Base-by-base conservation (phyloP, 2,329 filamentous ascomycete genomes). In the Diaporthe longicolla region DNA sequence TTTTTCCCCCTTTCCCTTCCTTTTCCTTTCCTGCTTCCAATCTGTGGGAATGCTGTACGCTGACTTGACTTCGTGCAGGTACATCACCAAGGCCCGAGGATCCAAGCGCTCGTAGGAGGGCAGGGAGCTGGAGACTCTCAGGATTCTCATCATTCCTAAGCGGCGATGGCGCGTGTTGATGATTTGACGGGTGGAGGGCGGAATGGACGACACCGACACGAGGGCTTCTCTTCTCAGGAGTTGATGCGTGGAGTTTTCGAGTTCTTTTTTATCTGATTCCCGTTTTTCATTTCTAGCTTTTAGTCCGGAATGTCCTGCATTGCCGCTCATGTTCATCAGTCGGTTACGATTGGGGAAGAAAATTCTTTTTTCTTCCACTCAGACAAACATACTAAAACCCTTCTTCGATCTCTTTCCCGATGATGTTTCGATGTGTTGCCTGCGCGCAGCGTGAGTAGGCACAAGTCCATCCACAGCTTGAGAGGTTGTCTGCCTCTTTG, bases 1-100 rank as follows among this genome's bases (percentile, higher is more conserved):
- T 85, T 21, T 48, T n/a, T 11, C 7, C 7, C 40, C 7, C 6
- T 1, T 7, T 19, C 15, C 85, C n/a, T 21, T n/a, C 11, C 3
- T 55, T 11, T 13, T 9, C 17, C 43, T 24, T 15, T 17, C 13
- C 15, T 17, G 17, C 21, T 63, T 6, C 19, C 9, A n/a, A 2
- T 7, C 11, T 29, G 21, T 15, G 26, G 37, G 8, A 24, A 48
- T 29, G 21, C n/a, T n/a, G 1, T 10, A 21, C 37, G 66, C 77
- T 78, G 55, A 78, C 68, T 7, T 26, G 10, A 26, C 21, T 7
- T 0, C 17, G 2, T 13, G 4, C 70, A 83, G 82, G 61, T 83
- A 82, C 77, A 79, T 83, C 59, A 80, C 81, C 78, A 82, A 82
- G 79, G 78, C 79, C 70, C 82, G 80, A 77, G 79, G 77, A 69